Evolutionary conservation across 78 protist species (phyloP), one percentile per base, ranked within the genome.

Genomic region (Dictyostelium brefeldianum): DNA sequence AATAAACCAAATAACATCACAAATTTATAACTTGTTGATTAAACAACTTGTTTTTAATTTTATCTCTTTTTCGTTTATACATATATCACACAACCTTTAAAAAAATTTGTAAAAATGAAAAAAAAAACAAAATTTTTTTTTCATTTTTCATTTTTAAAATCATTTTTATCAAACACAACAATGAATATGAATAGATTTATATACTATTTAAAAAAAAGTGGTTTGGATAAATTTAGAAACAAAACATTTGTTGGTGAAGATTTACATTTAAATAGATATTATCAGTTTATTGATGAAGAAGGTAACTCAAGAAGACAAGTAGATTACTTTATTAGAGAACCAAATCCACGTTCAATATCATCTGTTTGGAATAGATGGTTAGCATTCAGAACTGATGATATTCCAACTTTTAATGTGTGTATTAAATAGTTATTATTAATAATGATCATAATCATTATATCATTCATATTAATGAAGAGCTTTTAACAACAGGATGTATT

Each of bases 291-390:
- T 22, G 69, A 59, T n/a, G 25, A 11, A n/a, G 69, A 59, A n/a
- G 69, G 69, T 22, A 59, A 59, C 10, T 10, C 25, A 10, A 59
- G 69, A 59, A 59, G 69, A 3, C 31, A 59, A 22, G 69, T 59
- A 59, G 69, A 59, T 59, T 59, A 59, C 25, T 59, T 59, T 29
- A 59, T 59, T 59, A 25, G 69, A 22, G 69, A 59, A 59, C 69
- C 69, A 59, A 59, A 59, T 59, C 69, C 69, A 59, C n/a, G 69
- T 22, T n/a, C 69, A 20, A 59, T 59, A 5, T 29, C 69, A 59
- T 59, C 69, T n/a, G 25, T 59, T 59, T 59, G 69, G 69, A 59
- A 59, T 59, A 59, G 69, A 59, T 59, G 69, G 69, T 59, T 59
- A 59, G 69, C 69, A 59, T 59, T 59, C 25, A 59, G 69, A n/a